These are phyloP conservation scores for Candida glucosophila DNA, from an alignment of 1,139 yeast genomes.

Conservation along the genomic window DNA sequence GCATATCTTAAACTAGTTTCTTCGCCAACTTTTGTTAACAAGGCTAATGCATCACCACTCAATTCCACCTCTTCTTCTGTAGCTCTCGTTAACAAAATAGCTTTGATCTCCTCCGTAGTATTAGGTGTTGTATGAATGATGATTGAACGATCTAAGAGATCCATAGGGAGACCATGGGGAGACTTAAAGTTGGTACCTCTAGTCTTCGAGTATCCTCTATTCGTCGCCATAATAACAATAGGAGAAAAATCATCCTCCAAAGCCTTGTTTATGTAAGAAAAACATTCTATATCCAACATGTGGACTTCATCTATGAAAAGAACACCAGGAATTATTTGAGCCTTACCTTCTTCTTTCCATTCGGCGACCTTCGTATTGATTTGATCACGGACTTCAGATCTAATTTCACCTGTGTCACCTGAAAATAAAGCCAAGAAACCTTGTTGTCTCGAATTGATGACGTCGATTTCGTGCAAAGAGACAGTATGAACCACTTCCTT, in stretches of 20 bases:
- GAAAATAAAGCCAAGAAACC: constrained; percentile 94
- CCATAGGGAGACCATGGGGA: constrained; percentile 95
- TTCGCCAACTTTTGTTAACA: constrained; percentile 84
- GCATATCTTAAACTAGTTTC: constrained; percentile 94
- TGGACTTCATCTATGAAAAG: constrained; percentile 97
- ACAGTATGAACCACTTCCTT: constrained; percentile 95
- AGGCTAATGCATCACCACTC: constrained; percentile 72
- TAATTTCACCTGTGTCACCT: constrained; percentile 96
- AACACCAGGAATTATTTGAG: constrained; percentile 98
- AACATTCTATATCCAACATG: constrained; percentile 96
- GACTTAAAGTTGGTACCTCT: constrained; percentile 92
- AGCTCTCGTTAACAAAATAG: constrained; percentile 85
- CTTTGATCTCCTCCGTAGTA: constrained; percentile 71
- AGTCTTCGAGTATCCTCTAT: constrained; percentile 85
- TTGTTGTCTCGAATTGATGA: constrained; percentile 94
- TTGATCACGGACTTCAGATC: constrained; percentile 94
- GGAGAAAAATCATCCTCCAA: constrained; percentile 96
- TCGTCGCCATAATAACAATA: constrained; percentile 97
- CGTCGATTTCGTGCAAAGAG: constrained; percentile 94
- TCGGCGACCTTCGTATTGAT: constrained; percentile 95
- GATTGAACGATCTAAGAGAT: constrained; percentile 86
- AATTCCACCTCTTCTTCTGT: constrained; percentile 93
- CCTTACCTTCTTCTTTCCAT: constrained; percentile 99
- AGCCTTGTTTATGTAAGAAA: constrained; percentile 91
- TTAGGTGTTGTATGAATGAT: constrained; percentile 82